Evolutionary conservation across 2,329 filamentous ascomycete genomes (phyloP), one percentile per base, ranked within the genome.

Genomic region (Shiraia bambusicola): DNA sequence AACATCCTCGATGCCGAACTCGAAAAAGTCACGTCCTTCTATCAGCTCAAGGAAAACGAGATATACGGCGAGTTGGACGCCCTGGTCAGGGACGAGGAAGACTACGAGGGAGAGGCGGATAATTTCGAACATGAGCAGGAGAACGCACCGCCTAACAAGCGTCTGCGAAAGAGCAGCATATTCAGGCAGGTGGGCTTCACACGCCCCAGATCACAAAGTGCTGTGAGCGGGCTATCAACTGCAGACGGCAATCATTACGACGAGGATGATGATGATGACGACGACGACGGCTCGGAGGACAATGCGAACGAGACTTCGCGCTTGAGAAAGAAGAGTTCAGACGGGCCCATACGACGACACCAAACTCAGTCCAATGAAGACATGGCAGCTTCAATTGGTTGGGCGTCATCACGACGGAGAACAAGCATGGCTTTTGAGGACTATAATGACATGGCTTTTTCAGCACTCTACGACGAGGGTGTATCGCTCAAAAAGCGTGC

Each of bases 401-500:
- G 73, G 11, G 75, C 76, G 16, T 80, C 81, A 17, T 67, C 72
- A 10, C 76, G 80, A 37, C 76, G 87, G 35, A 76, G 82, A 50
- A 68, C 73, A 7, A 91, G 86, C 67, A 74, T 77, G 17, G 80
- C 81, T 6, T 88, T 83, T 48, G 88, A 93, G 31, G 87, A 94
- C 59, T 87, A 86, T 58, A 83, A 83, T 35, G 89, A 95, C 54
- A 84, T 88, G 52, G 80, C 82, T 4, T 77, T 89, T 47, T 82
- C 86, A 2, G 80, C 81, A 15, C 69, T 87, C 2, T 86, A 84
- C 57, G 82, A 85, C 50, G 76, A 81, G 36, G 83, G 83, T 17
- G 87, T 97, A 52, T 92, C 90, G 59, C 73, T 98, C 50, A 97
- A 97, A 77, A 96, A 95, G 74, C 83, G 91, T 40, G 86, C 89